These are phyloP conservation scores for Amanita inopinata DNA, from an alignment of 768 basidiomycete genomes.

Conservation along the genomic window DNA sequence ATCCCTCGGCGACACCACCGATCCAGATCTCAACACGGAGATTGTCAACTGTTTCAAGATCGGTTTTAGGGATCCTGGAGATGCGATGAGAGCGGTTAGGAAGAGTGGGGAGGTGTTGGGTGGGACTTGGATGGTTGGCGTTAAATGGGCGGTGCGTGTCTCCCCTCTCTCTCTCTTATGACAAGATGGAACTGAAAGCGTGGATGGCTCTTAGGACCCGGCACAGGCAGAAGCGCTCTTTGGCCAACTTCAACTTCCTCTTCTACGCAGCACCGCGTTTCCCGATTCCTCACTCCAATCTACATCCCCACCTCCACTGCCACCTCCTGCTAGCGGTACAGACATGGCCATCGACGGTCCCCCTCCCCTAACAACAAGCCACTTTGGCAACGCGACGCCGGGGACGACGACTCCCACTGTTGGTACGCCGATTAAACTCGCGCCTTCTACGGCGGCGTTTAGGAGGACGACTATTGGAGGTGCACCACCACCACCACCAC, in stretches of 20 bases:
- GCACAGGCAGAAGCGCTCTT: conserved; percentile 46
- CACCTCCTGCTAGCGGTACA: too few species aligned
- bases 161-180: background rate
- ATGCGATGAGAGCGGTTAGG: conserved; percentile 70
- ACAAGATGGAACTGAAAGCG: conserved; percentile 6
- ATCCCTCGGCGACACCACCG: conserved; percentile 61
- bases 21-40: conserved; percentile 56
- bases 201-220: conserved; percentile 38
- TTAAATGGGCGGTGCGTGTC: conserved; percentile 74
- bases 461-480: conserved; percentile 29
- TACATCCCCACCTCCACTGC: conserved; percentile 13
- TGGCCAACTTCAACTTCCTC: conserved; percentile 26
- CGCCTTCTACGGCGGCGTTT: conserved; percentile 67
- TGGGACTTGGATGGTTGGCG: conserved; percentile 77
- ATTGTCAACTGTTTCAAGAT: conserved; percentile 77
- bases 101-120: conserved; percentile 75
- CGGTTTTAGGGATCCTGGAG: conserved; percentile 59
- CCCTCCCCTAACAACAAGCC: conserved; percentile 10
- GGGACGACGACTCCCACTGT: conserved; percentile 31
- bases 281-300: conserved; percentile 13
- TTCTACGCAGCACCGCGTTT: conserved; percentile 11
- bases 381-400: conserved; percentile 11
- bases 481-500: conserved; percentile 9
- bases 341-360: conserved; percentile 41
- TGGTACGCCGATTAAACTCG: conserved; percentile 65